Percentiles rank a stretch among this genome's conserved stretches.
Conservation (phyloP, 1,139 yeast genomes). For the Nadsonia commutata region DNA sequence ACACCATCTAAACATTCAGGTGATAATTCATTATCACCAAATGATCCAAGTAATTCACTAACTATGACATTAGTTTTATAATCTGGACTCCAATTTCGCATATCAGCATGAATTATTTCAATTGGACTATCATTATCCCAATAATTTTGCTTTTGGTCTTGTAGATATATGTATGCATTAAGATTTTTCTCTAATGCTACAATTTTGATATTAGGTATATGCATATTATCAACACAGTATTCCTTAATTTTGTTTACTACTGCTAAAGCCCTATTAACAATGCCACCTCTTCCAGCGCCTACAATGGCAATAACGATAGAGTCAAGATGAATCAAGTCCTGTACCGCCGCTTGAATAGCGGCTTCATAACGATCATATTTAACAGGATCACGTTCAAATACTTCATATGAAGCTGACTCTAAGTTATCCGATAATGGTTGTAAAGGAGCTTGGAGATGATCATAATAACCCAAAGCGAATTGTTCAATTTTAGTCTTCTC, state of each 20-base stretch:
- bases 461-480: conserved; percentile 25
- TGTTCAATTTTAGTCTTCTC: conserved; percentile 22
- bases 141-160: conserved; percentile 14
- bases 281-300: conserved; percentile 83
- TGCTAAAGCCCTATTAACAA: conserved; percentile 39
- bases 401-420: conserved; percentile 43
- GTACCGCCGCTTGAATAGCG: conserved; percentile 49
- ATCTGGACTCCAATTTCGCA: conserved; percentile 32
- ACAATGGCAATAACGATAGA: conserved; percentile 37
- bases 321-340: conserved; percentile 20
- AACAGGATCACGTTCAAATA: conserved; percentile 52
- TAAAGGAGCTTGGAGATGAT: conserved; percentile 41
- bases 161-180: conserved; percentile 35
- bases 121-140: conserved; percentile 25
- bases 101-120: conserved; percentile 39
- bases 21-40: conserved; percentile 80
- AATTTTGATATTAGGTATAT: conserved; percentile 19
- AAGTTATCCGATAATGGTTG: conserved; percentile 53
- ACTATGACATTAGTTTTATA: conserved; percentile 38
- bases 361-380: conserved; percentile 55
- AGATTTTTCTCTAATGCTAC: conserved; percentile 61
- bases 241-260: conserved; percentile 26
- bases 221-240: not conserved
- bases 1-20: conserved; percentile 54
- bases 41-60: conserved; percentile 76